Base-by-base conservation (phyloP, 495 filamentous ascomycete genomes). In the Penicillium argentinense region DNA sequence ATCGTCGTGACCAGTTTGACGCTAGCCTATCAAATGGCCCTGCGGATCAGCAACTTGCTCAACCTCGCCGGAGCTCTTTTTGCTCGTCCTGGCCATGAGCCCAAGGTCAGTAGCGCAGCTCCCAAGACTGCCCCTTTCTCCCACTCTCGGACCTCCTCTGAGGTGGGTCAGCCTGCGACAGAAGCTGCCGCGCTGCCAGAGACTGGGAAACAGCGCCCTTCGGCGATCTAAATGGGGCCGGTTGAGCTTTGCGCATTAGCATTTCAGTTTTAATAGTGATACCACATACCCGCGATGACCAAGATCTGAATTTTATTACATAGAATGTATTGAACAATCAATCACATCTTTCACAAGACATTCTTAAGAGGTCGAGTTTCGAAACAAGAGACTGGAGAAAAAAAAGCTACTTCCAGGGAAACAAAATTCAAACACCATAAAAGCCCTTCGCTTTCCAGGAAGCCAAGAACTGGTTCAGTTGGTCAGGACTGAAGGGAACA, bases 1-100 rank as follows among this genome's bases (percentile, higher is more conserved):
- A 60, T 71, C 28, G 54, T 71, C 12, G 57, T 68, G 7, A 60
- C 57, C 3, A 62, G 63, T 1, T 18, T 68, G 9, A 62, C 62
- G 24, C 34, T 69, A 22, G 52, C 50, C 21, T 64, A 57, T 25
- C 56, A 54, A 19, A 66, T 69, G 62, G 19, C 51, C 13, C 12
- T 58, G n/a, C 47, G 66, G 2, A 25, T 30, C 8, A 57, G 42
- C 18, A 67, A 56, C 40, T 38, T 64, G n/a, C 53, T 62, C 30
- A 45, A 21, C 33, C 43, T 67, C 3, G 39, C 64, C 38, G 63
- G 63, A 7, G 51, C 63, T 19, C 22, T 52, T 7, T 53, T 66
- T 47, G 42, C 46, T 36, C 33, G 45, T 1, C 51, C 58, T 12
- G 54, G 46, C 2, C 45, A 47, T 14, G 51, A 54, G 12, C 33